Evolutionary conservation across 2,329 filamentous ascomycete species (phyloP).

Genomic region (Colletotrichum endophyticum): DNA sequence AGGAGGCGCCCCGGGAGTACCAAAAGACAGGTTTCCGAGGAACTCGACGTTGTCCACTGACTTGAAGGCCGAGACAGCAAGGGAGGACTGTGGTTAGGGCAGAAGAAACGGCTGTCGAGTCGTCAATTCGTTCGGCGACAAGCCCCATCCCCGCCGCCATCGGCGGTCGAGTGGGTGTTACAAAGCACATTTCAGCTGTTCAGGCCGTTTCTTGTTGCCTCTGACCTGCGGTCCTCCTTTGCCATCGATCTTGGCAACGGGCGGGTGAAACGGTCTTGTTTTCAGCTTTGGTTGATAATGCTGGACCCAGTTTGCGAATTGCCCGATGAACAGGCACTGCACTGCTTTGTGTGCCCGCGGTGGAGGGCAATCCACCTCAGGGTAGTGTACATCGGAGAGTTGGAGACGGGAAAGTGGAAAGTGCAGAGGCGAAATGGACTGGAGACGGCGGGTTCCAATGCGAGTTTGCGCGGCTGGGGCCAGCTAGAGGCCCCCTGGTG

Average conservation of each 20-base stretch:
- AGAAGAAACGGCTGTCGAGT: background rate
- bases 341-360: background rate
- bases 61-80: background rate
- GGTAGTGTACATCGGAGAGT: background rate
- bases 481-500: background rate
- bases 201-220: background rate
- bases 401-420: background rate
- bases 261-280: background rate
- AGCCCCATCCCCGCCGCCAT: background rate
- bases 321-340: background rate
- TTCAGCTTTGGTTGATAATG: background rate
- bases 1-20: background rate
- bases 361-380: background rate
- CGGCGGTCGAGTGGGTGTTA: background rate
- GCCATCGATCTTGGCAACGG: constrained; percentile 10
- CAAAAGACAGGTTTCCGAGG: background rate
- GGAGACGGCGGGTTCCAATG: background rate
- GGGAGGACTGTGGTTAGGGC: background rate
- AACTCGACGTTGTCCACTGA: background rate
- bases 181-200: background rate
- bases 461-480: background rate
- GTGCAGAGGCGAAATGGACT: background rate
- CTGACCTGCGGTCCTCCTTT: background rate
- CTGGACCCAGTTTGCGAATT: background rate
- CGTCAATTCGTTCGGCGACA: background rate